Evolutionary conservation across 371 early-diverging fungal genomes (phyloP), one percentile per base, ranked within the genome.

Genomic region (Mortierella sp.): DNA sequence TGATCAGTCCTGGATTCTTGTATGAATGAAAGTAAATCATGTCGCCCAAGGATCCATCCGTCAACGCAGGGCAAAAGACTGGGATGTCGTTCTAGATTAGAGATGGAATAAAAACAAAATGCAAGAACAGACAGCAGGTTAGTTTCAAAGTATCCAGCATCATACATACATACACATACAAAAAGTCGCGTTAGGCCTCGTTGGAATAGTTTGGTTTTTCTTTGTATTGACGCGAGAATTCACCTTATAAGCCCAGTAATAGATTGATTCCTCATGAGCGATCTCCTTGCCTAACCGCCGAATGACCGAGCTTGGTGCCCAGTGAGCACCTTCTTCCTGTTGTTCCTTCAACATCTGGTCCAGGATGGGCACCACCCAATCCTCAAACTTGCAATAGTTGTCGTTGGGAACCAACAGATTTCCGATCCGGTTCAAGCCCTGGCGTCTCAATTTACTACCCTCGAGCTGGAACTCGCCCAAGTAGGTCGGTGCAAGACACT

Each of bases 21-120:
- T 93, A 98, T 5, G 96, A 93, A 83, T 99, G 98, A 83, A 99
- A 98, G 83, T 97, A 98, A 64, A 99, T 91, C 96, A 99, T 99
- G 84, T 99, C 99, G 37, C 99, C 99, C 44, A 99, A 84, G 1
- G 98, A 97, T 9, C 99, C 99, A 82, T 99, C 99, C 0, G 99
- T 99, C 47, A 99, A 81, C 4, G 99, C 99, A 0, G 99, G 99
- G 75, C 98, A 98, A 84, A 93, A 99, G 2, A 99, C 97, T 1
- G 98, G 99, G 63, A 99, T 99, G 73, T 97, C 83, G 82, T 99
- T 99, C 90, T 93, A 86, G 37, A 37, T 37, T 37, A 37, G n/a
- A n/a, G 47, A 76, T 73, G 21, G 77, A 82, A 18, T 56, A 58
- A 18, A 43, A n/a, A 7, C 23, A 18, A 18, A 56, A 7, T 57